These are phyloP conservation scores for Alloascoidea africana DNA, from an alignment of 805 yeast species.

Conservation along the genomic window DNA sequence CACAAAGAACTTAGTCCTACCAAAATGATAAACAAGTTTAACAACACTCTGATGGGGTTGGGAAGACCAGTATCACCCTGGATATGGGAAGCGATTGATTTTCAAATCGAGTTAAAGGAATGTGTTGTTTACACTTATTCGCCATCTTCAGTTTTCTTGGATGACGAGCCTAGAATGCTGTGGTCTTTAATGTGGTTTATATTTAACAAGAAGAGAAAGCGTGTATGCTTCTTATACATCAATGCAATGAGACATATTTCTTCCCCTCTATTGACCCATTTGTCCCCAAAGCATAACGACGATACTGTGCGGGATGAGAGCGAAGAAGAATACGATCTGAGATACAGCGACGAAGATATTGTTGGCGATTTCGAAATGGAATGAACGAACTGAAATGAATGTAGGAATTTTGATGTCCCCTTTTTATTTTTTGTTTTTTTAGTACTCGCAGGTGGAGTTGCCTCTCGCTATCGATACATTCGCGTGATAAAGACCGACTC, in stretches of 20 bases:
- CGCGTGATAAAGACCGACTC: no score
- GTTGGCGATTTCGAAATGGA: slow-evolving; percentile 27
- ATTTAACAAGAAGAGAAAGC: slow-evolving; percentile 78
- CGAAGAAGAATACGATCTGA: slow-evolving; percentile 31
- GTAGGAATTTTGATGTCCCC: no score
- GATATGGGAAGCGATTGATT: slow-evolving; percentile 82
- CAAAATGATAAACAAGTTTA: slow-evolving; percentile 45
- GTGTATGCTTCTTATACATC: slow-evolving; percentile 77
- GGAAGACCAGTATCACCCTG: slow-evolving; percentile 39
- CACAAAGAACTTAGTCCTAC: slow-evolving; percentile 26
- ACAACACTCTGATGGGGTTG: slow-evolving; percentile 57
- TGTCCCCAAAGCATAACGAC: slow-evolving; percentile 15
- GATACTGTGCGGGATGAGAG: slow-evolving; percentile 21
- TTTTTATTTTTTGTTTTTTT: no score
- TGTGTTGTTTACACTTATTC: slow-evolving; percentile 20
- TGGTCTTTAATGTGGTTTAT: slow-evolving; percentile 87
- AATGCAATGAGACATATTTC: slow-evolving; percentile 31
- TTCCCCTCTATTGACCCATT: slow-evolving; percentile 20
- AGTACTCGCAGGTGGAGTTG: no score
- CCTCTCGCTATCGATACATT: no score
- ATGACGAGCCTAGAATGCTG: slow-evolving; percentile 43
- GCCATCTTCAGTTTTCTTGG: slow-evolving; percentile 42
- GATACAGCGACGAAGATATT: slow-evolving; percentile 19
- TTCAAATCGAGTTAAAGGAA: slow-evolving; percentile 62
- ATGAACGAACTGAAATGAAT: no score